Base-by-base conservation (phyloP, 2,329 filamentous ascomycete genomes). In the Alternaria brassicicola region DNA sequence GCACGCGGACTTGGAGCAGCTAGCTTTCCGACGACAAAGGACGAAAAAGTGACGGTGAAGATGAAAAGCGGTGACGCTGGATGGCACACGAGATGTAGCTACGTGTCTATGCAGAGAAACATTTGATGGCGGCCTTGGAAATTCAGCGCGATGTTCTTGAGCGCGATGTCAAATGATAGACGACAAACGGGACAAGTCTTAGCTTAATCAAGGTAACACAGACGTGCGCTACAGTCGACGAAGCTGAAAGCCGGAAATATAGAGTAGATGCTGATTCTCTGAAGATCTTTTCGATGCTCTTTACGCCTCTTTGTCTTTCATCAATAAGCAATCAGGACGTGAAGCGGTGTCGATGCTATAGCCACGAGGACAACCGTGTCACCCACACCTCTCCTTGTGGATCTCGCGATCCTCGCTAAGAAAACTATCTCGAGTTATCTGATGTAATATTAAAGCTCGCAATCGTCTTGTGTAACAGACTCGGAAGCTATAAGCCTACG, bases 201-300 rank as follows among this genome's bases (percentile, higher is more conserved):
- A 58, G 57, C 62, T 64, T 51, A 56, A 63, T 61, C 42, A 56
- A 59, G 62, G 36, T 39, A 47, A 26, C 54, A 13, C 55, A 52
- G 60, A 59, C 45, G 62, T 62, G 64, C 57, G 46, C 52, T 47
- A 45, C 36, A 41, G 57, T 62, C 62, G 36, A 53, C 47, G 46
- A 52, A 42, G 28, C n/a, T 51, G 31, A 57, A 45, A 45, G 57
- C 43, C 45, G 54, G 48, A 45, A 49, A 55, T 56, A 38, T 35
- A 49, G 52, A 49, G 53, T 63, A 59, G 38, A 64, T 28, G 48
- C 49, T 36, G 33, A 43, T 26, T 42, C 31, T 52, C 50, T 56
- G 55, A 43, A 56, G 57, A 61, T 43, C 52, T 46, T 17, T 19
- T 42, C 38, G 57, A 30, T 53, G 42, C 41, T 23, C 47, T 57